Base-by-base conservation (phyloP, 768 basidiomycete genomes). In the Phlebiopsis gigantea region DNA sequence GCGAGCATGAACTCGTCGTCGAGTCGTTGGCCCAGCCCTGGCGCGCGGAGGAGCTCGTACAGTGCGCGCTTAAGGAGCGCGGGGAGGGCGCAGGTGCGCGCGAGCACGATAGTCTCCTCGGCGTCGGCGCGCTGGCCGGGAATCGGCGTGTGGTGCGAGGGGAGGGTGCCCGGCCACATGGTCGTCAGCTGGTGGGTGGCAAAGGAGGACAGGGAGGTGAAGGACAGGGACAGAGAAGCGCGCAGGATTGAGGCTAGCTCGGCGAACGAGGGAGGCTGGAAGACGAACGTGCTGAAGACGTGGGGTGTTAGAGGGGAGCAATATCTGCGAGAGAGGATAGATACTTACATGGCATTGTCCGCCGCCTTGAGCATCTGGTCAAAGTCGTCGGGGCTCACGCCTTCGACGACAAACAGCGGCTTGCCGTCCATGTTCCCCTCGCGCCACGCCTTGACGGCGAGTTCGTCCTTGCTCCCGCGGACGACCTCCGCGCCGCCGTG, bases 11-110 rank as follows among this genome's bases (percentile, higher is more conserved):
- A 47, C 10, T 46, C 57, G 28, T 55, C 41, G 24, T 53, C 61
- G 2, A 56, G 43, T 5, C 48, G 51, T 47, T 71, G 69, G 5
- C 66, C 71, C 49, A 71, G 69, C 12, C 54, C 61, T 8, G 65
- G 49, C 12, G 59, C 59, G 44, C 74, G 66, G 5, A 75, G 62
- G 30, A 78, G 66, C 56, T 77, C 75, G 57, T 77, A 77, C 53
- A 72, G 75, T 1, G 75, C 75, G 42, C 67, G 62, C 52, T 73
- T 72, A 8, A 73, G 62, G 15, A 76, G 66, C 0, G 47, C 39
- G 2, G 67, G 61, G 5, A 74, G 39, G 19, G 66, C 62, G 56
- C 58, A 71, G 1, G 60, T n/a, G 7, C 67, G 68, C 12, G 71
- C 74, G 9, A 77, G 66, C 17, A 62, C 34, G 19, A 76, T 61